Conservation (phyloP, 2,329 filamentous ascomycete species). For the Zymoseptoria brevis region DNA sequence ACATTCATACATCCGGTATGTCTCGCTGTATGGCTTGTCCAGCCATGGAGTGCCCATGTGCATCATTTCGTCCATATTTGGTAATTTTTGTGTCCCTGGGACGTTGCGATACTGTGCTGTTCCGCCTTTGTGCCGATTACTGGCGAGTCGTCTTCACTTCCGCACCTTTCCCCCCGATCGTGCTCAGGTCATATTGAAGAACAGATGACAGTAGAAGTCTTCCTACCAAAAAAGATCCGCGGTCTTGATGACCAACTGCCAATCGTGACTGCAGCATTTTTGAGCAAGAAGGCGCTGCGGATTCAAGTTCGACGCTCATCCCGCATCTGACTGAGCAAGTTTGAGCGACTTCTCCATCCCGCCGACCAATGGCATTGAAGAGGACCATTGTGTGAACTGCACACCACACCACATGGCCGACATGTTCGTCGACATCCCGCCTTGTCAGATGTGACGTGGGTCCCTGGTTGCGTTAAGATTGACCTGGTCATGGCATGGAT, state of each 20-base stretch:
- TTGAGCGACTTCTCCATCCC: not conserved
- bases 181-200: not conserved
- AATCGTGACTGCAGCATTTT: not conserved
- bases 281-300: not conserved
- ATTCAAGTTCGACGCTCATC: not conserved
- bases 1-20: conserved; percentile 27
- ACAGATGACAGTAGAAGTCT: not conserved
- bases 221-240: not conserved
- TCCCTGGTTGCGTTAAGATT: no score
- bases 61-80: conserved; percentile 9
- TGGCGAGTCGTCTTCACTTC: not conserved
- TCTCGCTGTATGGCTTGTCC: conserved; percentile 35
- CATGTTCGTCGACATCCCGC: not conserved
- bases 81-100: not conserved
- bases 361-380: not conserved
- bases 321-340: not conserved
- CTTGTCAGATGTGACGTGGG: no score
- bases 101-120: not conserved
- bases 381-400: not conserved
- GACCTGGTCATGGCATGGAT: no score
- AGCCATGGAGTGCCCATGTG: conserved; percentile 30
- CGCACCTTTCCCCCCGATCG: not conserved
- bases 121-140: not conserved
- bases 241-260: not conserved
- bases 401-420: not conserved